phyloP scores from a whole-genome alignment of 2,329 filamentous ascomycete species.

The Albifimbria verrucaria region DNA sequence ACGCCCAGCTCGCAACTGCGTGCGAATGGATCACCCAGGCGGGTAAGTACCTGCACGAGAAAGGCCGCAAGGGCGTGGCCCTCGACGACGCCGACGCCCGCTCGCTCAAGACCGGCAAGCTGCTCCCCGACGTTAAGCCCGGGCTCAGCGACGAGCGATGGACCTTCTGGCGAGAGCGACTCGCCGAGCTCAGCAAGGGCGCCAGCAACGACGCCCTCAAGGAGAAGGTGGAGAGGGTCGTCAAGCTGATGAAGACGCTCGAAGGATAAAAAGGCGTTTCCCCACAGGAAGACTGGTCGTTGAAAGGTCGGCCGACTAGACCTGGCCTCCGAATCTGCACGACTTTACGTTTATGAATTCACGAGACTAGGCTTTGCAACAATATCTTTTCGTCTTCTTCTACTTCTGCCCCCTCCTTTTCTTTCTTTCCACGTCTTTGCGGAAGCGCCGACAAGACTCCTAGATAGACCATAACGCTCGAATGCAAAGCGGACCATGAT shows the following conservation, averaged over 20 bases:
- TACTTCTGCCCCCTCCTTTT: background rate
- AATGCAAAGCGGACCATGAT: background rate
- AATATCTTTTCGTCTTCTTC: too few relatives aligned
- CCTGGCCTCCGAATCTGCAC: background rate
- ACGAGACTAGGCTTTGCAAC: background rate
- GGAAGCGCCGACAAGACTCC: background rate
- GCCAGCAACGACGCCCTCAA: slow-evolving; percentile 15
- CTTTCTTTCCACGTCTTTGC: background rate
- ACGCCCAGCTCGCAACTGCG: slow-evolving; percentile 17
- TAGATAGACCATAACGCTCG: background rate
- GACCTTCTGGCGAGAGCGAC: slow-evolving; percentile 25
- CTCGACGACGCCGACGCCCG: slow-evolving; percentile 16
- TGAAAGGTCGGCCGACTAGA: background rate
- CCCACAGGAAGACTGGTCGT: too few relatives aligned
- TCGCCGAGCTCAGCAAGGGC: slow-evolving; percentile 16
- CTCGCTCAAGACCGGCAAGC: slow-evolving; percentile 15
- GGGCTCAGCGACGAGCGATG: slow-evolving; percentile 24
- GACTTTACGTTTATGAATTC: background rate
- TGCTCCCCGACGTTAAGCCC: slow-evolving; percentile 12
- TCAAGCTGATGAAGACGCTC: slow-evolving; percentile 17
- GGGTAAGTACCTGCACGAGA: slow-evolving; percentile 18
- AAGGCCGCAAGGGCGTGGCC: slow-evolving; percentile 7
- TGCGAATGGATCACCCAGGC: slow-evolving; percentile 28
- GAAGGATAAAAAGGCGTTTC: slow-evolving; percentile 6
- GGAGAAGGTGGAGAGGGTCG: slow-evolving; percentile 13